A percentile compares a stretch with the other conserved stretches of the same genome.
phyloP scores from a whole-genome alignment of 2,329 filamentous ascomycete species.

The Zymoseptoria brevis region DNA sequence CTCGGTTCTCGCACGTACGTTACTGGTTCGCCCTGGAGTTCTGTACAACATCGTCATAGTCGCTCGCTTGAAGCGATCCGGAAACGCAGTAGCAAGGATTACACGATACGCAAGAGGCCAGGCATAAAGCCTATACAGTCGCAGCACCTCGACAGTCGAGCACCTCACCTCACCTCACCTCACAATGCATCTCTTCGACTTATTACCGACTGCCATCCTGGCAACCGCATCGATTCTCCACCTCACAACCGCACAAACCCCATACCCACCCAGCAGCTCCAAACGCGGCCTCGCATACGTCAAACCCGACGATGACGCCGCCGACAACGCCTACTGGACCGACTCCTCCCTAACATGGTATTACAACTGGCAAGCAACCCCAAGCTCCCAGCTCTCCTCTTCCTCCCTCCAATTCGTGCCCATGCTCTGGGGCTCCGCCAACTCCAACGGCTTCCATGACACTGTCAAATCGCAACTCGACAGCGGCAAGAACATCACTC shows the following conservation, averaged over 20 bases:
- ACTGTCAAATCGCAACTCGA: constrained; percentile 50
- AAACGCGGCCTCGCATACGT: constrained; percentile 71
- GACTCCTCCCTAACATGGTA: constrained; percentile 67
- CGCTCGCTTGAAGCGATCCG: not conserved
- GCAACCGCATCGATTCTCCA: not conserved
- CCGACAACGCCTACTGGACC: constrained; percentile 60
- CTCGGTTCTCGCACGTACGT: not conserved
- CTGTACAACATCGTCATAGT: not conserved
- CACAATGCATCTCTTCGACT: constrained; percentile 21
- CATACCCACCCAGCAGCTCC: constrained; percentile 29
- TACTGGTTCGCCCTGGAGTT: not conserved
- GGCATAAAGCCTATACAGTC: not conserved
- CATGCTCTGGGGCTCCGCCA: constrained; percentile 62
- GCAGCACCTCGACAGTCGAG: constrained; percentile 35
- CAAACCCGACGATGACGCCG: constrained; percentile 44
- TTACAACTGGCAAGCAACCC: constrained; percentile 64
- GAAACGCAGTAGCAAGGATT: not conserved
- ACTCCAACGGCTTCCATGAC: constrained; percentile 53
- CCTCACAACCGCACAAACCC: not conserved
- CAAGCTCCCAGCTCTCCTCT: constrained; percentile 34
- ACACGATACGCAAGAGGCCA: not conserved
- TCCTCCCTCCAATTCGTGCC: constrained; percentile 64
- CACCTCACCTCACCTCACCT: constrained; percentile 34
- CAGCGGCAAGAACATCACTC: constrained; percentile 50
- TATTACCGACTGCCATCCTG: not conserved